Evolutionary conservation across 1,284 basidiomycete genomes (phyloP).

Genomic region (Chalciporus sp.): DNA sequence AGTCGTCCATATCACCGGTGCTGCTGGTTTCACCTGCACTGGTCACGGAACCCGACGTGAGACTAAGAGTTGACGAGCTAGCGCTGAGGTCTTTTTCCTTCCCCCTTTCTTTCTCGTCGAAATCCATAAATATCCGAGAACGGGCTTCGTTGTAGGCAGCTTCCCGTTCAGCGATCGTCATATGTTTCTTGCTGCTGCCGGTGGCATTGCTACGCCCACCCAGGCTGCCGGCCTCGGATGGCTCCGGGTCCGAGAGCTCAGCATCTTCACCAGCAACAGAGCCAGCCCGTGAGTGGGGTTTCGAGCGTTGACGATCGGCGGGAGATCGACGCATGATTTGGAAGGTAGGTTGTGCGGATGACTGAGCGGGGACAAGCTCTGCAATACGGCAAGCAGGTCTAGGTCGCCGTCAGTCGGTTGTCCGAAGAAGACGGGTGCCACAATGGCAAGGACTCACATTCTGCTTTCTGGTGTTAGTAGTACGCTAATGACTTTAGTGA

Average conservation of each 20-base stretch:
- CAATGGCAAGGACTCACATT: slow-evolving; percentile 55
- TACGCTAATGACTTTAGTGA: slow-evolving; percentile 63
- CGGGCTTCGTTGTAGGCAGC: slow-evolving; percentile 83
- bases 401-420: slow-evolving; percentile 16
- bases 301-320: slow-evolving; percentile 51
- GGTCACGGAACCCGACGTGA: slow-evolving; percentile 65
- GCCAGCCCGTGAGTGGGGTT: slow-evolving; percentile 61
- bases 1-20: slow-evolving; percentile 64
- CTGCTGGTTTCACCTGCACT: slow-evolving; percentile 57
- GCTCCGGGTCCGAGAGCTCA: slow-evolving; percentile 74
- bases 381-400: slow-evolving; percentile 69
- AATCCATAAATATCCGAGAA: slow-evolving; percentile 79
- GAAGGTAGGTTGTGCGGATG: slow-evolving; percentile 67
- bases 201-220: slow-evolving; percentile 66
- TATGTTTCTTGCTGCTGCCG: slow-evolving; percentile 61
- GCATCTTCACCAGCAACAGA: slow-evolving; percentile 72
- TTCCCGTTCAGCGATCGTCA: slow-evolving; percentile 79
- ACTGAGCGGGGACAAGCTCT: slow-evolving; percentile 79
- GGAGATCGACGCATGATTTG: slow-evolving; percentile 78
- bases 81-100: slow-evolving; percentile 77
- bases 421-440: slow-evolving; percentile 2
- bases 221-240: slow-evolving; percentile 75
- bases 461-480: slow-evolving; percentile 60
- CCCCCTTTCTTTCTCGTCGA: slow-evolving; percentile 71
- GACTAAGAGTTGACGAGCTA: slow-evolving; percentile 71